A percentile compares a stretch with the other conserved stretches of the same genome.
phyloP scores from a whole-genome alignment of 192 early-diverging fungal species.

The Lobosporangium transversale region DNA sequence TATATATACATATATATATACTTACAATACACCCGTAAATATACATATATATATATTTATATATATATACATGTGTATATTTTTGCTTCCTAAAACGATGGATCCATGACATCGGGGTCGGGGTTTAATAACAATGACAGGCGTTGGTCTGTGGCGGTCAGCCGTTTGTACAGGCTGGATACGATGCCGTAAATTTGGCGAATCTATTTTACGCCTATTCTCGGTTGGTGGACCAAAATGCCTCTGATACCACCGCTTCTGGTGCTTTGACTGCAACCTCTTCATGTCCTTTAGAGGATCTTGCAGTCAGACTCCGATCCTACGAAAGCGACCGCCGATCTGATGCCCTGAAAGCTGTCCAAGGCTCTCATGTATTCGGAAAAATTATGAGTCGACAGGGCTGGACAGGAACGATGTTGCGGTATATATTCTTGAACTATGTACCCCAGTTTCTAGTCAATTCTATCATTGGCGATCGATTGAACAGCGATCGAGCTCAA shows the following conservation, averaged over 20 bases:
- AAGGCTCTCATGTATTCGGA: conserved; percentile 3
- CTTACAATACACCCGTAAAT: too few species aligned
- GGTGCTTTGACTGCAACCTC: not conserved
- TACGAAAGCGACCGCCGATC: conserved; percentile 22
- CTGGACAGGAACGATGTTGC: conserved; percentile 13
- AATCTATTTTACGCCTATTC: conserved; percentile 30
- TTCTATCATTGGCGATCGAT: conserved; percentile 1
- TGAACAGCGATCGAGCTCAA: conserved; percentile 16
- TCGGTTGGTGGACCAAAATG: not conserved
- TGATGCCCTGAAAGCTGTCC: conserved; percentile 10
- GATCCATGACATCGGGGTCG: too few species aligned
- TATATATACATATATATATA: too few species aligned
- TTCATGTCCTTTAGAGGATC: not conserved
- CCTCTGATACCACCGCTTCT: too few species aligned
- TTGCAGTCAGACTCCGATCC: conserved; percentile 6
- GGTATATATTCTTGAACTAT: conserved; percentile 12
- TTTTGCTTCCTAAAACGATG: too few species aligned
- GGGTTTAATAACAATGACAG: too few species aligned
- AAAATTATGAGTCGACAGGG: conserved; percentile 22
- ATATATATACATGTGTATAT: too few species aligned
- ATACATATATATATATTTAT: too few species aligned
- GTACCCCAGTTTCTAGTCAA: conserved; percentile 6
- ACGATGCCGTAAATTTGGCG: conserved; percentile 28
- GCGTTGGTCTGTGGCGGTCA: conserved; percentile 34
- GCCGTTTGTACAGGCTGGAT: conserved; percentile 34